phyloP scores from a whole-genome alignment of 2,329 filamentous ascomycete genomes.

The Xylaria sp. region DNA sequence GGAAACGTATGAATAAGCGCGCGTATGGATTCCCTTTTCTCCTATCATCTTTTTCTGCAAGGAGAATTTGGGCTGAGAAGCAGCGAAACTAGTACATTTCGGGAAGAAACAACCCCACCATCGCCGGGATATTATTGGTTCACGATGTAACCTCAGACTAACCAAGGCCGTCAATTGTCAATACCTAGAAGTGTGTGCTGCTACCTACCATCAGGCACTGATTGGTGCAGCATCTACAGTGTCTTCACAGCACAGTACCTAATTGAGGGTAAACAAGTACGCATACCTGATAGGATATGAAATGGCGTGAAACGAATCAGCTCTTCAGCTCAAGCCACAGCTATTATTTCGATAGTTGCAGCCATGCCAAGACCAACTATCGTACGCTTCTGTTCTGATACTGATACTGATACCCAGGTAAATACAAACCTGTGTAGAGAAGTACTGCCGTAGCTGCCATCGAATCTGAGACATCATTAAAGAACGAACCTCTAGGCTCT shows the following conservation, averaged over 20 bases:
- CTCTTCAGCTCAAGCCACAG: constrained; percentile 31
- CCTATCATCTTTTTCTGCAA: constrained; percentile 6
- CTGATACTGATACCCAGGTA: not conserved
- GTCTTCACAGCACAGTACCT: too few species aligned
- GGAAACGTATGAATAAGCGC: constrained; percentile 20
- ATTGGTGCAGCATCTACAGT: constrained; percentile 5
- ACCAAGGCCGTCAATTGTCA: constrained; percentile 9
- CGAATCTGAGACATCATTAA: not conserved
- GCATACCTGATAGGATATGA: not conserved
- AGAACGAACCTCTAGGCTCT: not conserved
- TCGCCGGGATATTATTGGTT: constrained; percentile 7
- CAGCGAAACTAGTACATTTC: constrained; percentile 11
- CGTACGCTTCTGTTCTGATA: not conserved
- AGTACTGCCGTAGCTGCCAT: not conserved
- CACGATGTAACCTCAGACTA: constrained; percentile 25
- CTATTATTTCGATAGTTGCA: constrained; percentile 3
- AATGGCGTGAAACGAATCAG: constrained; percentile 11
- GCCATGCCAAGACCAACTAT: constrained; percentile 7
- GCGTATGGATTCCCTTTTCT: constrained; percentile 8
- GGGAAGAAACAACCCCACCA: not conserved
- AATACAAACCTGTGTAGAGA: not conserved
- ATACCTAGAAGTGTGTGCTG: constrained; percentile 1
- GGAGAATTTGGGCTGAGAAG: constrained; percentile 11
- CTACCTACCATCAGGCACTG: not conserved
- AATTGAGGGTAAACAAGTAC: not conserved